Percentiles rank a stretch among this genome's conserved stretches.
These are phyloP conservation scores for Trichoderma cornu-damae DNA, from an alignment of 2,329 filamentous ascomycete species.

Conservation along the genomic window DNA sequence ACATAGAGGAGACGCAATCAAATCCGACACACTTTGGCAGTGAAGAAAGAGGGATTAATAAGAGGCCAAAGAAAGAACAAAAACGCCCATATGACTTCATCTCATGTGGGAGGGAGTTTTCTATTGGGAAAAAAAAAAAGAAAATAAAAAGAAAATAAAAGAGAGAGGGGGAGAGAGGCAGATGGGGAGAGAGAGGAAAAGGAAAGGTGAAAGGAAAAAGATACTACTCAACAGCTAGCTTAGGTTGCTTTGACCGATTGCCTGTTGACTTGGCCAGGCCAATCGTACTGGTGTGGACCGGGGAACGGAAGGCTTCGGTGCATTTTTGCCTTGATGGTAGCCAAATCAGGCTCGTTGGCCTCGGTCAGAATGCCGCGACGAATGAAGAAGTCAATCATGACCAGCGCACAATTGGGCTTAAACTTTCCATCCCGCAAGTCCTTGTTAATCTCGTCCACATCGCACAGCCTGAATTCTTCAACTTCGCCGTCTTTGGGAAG, in stretches of 20 bases:
- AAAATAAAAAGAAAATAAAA: background rate
- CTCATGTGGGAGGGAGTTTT: background rate
- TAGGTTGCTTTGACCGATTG: background rate
- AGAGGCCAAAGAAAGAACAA: background rate
- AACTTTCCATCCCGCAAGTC: conserved; percentile 69
- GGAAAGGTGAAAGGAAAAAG: background rate
- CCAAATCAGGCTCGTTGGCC: conserved; percentile 72
- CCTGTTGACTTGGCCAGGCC: conserved; percentile 26
- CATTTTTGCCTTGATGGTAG: conserved; percentile 68
- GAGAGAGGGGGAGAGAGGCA: no score
- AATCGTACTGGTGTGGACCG: conserved; percentile 50
- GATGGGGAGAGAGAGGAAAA: no score
- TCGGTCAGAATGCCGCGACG: conserved; percentile 73
- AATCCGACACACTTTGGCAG: background rate
- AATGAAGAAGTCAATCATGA: conserved; percentile 85
- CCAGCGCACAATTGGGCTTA: conserved; percentile 86
- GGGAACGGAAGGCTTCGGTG: conserved; percentile 80
- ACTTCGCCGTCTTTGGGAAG: conserved; percentile 85
- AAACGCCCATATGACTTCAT: background rate
- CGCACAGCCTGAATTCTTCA: conserved; percentile 73
- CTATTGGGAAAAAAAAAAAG: background rate
- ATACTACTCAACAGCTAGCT: background rate
- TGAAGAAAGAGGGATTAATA: background rate
- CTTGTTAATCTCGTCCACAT: conserved; percentile 67
- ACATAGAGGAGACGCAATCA: background rate